A percentile compares a stretch with the other conserved stretches of the same genome.
phyloP scores from a whole-genome alignment of 2,329 filamentous ascomycete species.

The Talaromyces funiculosus region DNA sequence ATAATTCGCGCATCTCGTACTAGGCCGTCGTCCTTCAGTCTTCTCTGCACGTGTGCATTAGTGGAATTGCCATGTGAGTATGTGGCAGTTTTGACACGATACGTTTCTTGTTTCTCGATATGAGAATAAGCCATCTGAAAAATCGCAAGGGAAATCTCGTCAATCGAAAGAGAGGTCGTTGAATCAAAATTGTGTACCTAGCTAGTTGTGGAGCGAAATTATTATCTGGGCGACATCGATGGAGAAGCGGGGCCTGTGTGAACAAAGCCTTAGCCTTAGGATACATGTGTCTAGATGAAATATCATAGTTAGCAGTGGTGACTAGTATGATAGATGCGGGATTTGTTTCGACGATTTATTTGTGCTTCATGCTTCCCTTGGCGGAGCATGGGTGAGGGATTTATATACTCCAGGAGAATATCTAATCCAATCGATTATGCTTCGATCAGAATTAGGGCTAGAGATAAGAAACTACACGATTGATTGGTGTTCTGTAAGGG shows the following conservation, averaged over 20 bases:
- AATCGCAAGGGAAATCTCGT: neutral
- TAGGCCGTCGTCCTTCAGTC: neutral
- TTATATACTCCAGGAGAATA: neutral
- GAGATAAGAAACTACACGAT: neutral
- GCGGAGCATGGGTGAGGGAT: neutral
- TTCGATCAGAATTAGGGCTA: neutral
- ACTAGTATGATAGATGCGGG: neutral
- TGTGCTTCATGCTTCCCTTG: neutral
- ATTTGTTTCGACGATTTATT: slow-evolving; percentile 1
- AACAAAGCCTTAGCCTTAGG: neutral
- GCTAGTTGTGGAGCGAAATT: neutral
- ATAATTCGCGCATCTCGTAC: slow-evolving; percentile 5
- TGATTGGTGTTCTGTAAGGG: neutral
- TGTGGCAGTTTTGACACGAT: neutral
- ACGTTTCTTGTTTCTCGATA: too few relatives aligned
- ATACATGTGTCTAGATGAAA: neutral
- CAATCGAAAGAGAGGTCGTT: neutral
- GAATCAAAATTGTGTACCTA: neutral
- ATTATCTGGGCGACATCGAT: neutral
- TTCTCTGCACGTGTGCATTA: slow-evolving; percentile 1
- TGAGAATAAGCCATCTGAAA: too few relatives aligned
- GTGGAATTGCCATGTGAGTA: neutral
- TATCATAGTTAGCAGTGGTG: neutral
- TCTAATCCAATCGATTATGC: neutral
- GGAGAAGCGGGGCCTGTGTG: neutral